A percentile compares a stretch with the other conserved stretches of the same genome.
phyloP scores from a whole-genome alignment of 306 rosid species.

The Aeschynomene evenia region DNA sequence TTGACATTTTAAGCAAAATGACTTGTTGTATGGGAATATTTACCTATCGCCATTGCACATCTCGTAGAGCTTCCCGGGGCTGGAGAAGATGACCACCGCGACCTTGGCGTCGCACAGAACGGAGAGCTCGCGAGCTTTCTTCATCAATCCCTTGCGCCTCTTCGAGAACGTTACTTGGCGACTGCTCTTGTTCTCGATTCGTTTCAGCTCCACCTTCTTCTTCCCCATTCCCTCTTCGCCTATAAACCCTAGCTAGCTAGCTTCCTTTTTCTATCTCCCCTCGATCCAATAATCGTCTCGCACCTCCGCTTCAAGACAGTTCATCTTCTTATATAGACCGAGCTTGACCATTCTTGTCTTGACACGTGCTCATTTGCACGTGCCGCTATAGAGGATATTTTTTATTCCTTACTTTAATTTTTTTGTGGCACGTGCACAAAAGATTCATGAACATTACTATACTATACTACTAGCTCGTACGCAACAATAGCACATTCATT shows the following conservation, averaged over 20 bases:
- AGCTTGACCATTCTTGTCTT: neutral
- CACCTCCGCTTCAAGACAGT: neutral
- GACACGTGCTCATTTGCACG: neutral
- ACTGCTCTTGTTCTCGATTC: constrained; percentile 23
- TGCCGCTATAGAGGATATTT: neutral
- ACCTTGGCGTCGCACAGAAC: constrained; percentile 24
- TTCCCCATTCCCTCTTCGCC: constrained; percentile 14
- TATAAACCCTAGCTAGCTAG: constrained; percentile 27
- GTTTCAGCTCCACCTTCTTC: constrained; percentile 19
- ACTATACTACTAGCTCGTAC: no score
- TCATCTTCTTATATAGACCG: neutral
- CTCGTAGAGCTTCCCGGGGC: constrained; percentile 21
- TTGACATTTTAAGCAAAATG: no score
- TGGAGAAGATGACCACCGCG: constrained; percentile 20
- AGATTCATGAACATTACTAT: no score
- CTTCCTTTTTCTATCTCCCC: neutral
- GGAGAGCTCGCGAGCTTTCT: constrained; percentile 25
- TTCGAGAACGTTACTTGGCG: constrained; percentile 27
- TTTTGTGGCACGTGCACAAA: neutral
- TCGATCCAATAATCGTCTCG: neutral
- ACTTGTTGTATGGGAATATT: no score
- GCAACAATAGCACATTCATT: no score
- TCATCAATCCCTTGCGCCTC: constrained; percentile 30
- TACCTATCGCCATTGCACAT: constrained; percentile 21
- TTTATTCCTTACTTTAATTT: neutral